phyloP scores from a whole-genome alignment of 1,139 yeast species.

The Candida sanyaensis region DNA sequence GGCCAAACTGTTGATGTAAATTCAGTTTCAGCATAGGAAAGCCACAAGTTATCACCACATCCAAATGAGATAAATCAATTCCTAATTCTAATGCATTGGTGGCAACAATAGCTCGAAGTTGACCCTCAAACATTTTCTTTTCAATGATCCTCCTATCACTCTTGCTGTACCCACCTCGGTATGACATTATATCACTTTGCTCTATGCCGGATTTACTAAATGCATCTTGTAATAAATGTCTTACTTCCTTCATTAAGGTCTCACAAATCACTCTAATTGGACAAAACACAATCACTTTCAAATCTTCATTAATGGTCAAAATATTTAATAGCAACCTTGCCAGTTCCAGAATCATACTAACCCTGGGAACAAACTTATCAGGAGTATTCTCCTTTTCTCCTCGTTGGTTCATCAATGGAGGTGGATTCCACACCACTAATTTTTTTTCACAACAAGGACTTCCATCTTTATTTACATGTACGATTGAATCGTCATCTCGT shows the following conservation, averaged over 20 bases:
- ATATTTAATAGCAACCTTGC: slow-evolving; percentile 71
- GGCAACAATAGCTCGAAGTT: slow-evolving; percentile 81
- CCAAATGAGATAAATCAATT: slow-evolving; percentile 89
- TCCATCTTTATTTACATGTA: slow-evolving; percentile 73
- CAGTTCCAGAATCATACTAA: slow-evolving; percentile 72
- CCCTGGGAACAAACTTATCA: slow-evolving; percentile 47
- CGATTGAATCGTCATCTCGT: slow-evolving; percentile 37
- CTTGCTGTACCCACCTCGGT: slow-evolving; percentile 92
- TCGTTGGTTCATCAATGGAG: slow-evolving; percentile 58
- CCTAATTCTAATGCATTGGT: slow-evolving; percentile 96
- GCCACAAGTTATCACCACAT: slow-evolving; percentile 89
- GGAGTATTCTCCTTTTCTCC: slow-evolving; percentile 41
- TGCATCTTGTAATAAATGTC: slow-evolving; percentile 41
- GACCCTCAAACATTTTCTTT: slow-evolving; percentile 84
- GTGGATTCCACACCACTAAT: slow-evolving; percentile 81
- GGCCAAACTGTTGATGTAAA: slow-evolving; percentile 92
- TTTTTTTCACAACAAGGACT: slow-evolving; percentile 82
- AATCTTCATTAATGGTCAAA: slow-evolving; percentile 49
- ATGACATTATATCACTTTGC: slow-evolving; percentile 78
- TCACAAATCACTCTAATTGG: slow-evolving; percentile 87
- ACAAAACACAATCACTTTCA: slow-evolving; percentile 85
- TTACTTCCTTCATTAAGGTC: slow-evolving; percentile 77
- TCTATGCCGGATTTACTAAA: slow-evolving; percentile 39
- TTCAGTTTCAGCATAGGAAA: slow-evolving; percentile 87
- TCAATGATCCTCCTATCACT: slow-evolving; percentile 86